Evolutionary conservation across 2,329 filamentous ascomycete species (phyloP).

Genomic region (Trichoderma sp.): DNA sequence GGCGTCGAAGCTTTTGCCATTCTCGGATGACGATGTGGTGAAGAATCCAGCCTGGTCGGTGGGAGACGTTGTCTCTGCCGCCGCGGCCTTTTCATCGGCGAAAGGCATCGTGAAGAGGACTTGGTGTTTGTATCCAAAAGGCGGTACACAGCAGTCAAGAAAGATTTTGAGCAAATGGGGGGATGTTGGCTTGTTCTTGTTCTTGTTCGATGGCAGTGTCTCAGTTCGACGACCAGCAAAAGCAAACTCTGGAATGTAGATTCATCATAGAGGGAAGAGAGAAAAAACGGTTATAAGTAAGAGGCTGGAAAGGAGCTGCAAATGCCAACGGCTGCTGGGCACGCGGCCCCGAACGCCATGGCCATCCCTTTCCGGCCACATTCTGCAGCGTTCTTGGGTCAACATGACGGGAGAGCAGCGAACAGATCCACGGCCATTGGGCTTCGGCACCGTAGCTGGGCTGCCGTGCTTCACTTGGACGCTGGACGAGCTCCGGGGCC

Average conservation of each 20-base stretch:
- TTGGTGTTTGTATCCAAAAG: not conserved
- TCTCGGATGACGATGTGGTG: constrained; percentile 8
- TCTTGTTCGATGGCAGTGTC: not conserved
- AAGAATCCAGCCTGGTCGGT: not conserved
- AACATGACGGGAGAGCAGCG: not conserved
- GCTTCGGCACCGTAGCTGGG: not conserved
- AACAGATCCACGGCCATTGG: not conserved
- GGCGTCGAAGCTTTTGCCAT: not conserved
- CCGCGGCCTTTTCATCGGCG: constrained; percentile 10
- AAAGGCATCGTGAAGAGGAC: not conserved
- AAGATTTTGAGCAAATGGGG: not conserved
- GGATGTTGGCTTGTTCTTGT: not conserved
- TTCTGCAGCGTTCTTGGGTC: not conserved
- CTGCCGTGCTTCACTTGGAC: not conserved
- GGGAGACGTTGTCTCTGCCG: not conserved
- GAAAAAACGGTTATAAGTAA: not conserved
- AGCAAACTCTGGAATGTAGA: not conserved
- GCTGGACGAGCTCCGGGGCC: not conserved
- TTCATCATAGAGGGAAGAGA: too few species aligned
- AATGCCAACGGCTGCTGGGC: not conserved
- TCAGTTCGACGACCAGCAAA: not conserved
- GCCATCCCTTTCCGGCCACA: not conserved
- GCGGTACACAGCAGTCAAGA: not conserved
- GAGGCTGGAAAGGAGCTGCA: not conserved
- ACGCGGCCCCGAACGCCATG: not conserved